Conservation (phyloP, 305 asterid genomes). For the Withania somnifera region DNA sequence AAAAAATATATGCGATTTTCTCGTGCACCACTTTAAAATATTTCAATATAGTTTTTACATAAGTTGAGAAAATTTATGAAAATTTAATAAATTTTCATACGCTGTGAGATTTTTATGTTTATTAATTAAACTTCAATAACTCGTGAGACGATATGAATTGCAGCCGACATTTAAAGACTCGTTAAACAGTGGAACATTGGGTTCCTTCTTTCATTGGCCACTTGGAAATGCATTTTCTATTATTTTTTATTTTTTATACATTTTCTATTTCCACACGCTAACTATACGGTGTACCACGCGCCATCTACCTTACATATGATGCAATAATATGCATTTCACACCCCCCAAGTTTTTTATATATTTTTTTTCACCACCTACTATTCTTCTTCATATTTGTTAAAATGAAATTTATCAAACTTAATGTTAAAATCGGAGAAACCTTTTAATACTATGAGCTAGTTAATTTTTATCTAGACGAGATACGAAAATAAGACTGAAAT, state of each 20-base stretch:
- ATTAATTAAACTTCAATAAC: neutral
- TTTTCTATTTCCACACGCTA: neutral
- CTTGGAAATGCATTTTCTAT: neutral
- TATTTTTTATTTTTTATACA: neutral
- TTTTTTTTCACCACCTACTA: neutral
- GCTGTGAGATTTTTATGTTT: no score
- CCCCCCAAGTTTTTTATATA: neutral
- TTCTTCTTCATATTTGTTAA: no score
- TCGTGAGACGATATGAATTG: neutral
- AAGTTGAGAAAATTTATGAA: no score
- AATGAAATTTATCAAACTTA: no score
- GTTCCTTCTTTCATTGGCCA: slow-evolving; percentile 10
- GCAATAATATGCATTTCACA: neutral
- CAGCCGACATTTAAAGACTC: neutral
- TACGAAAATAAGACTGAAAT: no score
- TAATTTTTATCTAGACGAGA: no score
- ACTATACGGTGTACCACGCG: neutral
- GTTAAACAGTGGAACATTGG: slow-evolving; percentile 12
- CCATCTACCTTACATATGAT: neutral
- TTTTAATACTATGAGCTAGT: no score
- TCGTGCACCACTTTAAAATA: no score
- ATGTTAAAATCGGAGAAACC: no score
- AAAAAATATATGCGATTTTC: no score
- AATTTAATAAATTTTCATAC: no score
- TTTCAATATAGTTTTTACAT: no score